Conservation (phyloP, 1,284 basidiomycete species). For the Filobasidium uniguttulatum region DNA sequence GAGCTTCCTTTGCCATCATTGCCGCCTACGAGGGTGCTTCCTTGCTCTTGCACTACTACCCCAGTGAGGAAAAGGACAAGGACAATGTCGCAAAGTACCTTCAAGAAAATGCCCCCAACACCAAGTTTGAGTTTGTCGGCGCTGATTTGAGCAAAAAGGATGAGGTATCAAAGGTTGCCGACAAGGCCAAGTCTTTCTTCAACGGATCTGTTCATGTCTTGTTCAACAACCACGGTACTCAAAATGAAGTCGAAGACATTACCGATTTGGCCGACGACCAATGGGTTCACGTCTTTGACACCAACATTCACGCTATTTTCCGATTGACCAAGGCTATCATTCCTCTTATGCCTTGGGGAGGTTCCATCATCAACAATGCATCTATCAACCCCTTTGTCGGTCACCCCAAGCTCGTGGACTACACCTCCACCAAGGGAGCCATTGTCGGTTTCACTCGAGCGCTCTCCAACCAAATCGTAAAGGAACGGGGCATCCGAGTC, state of each 20-base stretch:
- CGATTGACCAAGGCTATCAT: conserved; percentile 41
- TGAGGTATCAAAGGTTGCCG: conserved; percentile 39
- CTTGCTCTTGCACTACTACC: conserved; percentile 44
- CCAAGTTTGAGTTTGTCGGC: conserved; percentile 38
- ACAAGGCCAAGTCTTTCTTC: conserved; percentile 38
- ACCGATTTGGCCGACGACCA: conserved; percentile 41
- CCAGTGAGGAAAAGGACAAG: conserved; percentile 43
- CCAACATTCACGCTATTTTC: conserved; percentile 44
- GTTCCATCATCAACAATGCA: conserved; percentile 44
- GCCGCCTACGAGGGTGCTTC: conserved; percentile 48
- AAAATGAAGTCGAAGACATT: conserved; percentile 42
- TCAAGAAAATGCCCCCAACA: conserved; percentile 37
- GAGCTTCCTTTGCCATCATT: conserved; percentile 31
- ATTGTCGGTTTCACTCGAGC: conserved; percentile 35
- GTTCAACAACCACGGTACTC: conserved; percentile 47
- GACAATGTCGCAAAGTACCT: conserved; percentile 37
- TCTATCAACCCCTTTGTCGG: conserved; percentile 44
- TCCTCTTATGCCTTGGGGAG: conserved; percentile 37
- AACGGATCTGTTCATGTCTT: conserved; percentile 41
- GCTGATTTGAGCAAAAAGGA: conserved; percentile 41
- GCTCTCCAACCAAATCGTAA: conserved; percentile 45
- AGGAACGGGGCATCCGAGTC: conserved; percentile 43
- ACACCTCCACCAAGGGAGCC: conserved; percentile 45
- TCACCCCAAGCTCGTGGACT: conserved; percentile 45
- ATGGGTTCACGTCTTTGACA: conserved; percentile 45